These are phyloP conservation scores for Agrocybe chaxingu DNA, from an alignment of 768 basidiomycete species.

Conservation along the genomic window DNA sequence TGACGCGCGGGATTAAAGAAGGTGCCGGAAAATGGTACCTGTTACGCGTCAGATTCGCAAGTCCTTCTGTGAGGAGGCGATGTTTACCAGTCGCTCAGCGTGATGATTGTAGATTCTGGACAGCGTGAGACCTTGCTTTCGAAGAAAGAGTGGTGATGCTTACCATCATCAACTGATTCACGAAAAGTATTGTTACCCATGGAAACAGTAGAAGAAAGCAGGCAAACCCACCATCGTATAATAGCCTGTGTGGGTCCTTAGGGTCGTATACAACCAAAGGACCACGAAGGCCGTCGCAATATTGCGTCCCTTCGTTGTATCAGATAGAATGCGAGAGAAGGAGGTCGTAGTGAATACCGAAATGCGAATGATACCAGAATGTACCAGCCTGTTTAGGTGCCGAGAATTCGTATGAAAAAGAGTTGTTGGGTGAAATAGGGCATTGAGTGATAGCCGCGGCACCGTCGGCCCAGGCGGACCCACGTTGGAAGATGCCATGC, in stretches of 20 bases:
- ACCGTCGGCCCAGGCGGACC: constrained; percentile 36
- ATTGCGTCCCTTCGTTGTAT: constrained; percentile 35
- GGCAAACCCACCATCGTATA: constrained; percentile 11
- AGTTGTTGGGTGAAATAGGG: constrained; percentile 31
- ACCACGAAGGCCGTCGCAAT: constrained; percentile 54
- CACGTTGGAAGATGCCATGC: constrained; percentile 35
- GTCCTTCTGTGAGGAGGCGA: background rate
- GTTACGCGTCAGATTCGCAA: constrained; percentile 4
- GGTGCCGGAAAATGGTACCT: constrained; percentile 28
- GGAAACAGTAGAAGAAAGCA: background rate
- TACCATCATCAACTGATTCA: constrained; percentile 35
- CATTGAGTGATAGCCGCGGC: constrained; percentile 34
- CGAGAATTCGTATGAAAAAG: constrained; percentile 22
- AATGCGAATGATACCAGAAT: constrained; percentile 42
- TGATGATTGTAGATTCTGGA: constrained; percentile 31
- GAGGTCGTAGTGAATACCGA: constrained; percentile 10
- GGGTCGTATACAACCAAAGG: constrained; percentile 19
- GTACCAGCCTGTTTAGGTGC: constrained; percentile 32
- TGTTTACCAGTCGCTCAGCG: constrained; percentile 28
- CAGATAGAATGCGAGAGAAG: background rate
- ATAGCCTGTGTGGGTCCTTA: constrained; percentile 16
- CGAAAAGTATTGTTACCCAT: constrained; percentile 13
- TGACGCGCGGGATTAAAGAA: no score
- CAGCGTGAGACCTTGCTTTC: background rate
- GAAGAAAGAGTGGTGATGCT: background rate